Conservation (phyloP, 1,284 basidiomycete genomes). For the Ceratobasidium sp. region DNA sequence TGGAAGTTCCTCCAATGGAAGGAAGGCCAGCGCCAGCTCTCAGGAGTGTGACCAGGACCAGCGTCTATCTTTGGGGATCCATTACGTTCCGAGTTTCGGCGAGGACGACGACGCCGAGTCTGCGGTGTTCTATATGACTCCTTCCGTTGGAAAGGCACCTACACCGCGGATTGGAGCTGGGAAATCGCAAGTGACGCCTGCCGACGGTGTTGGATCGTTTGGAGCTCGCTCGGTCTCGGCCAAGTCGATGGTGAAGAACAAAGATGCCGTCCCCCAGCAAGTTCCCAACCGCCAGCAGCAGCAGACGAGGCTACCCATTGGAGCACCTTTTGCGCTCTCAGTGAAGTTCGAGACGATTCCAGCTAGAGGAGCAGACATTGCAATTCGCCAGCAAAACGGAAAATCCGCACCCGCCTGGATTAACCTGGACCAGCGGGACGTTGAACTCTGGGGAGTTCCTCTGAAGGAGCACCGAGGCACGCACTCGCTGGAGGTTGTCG, state of each 20-base stretch:
- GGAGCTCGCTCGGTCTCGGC: conserved; percentile 48
- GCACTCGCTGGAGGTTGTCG: conserved; percentile 49
- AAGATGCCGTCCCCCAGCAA: not conserved
- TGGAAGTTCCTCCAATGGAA: conserved; percentile 49
- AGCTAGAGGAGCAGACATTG: conserved; percentile 20
- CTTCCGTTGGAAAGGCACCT: conserved; percentile 16
- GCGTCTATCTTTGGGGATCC: conserved; percentile 74
- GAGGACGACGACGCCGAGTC: conserved; percentile 50
- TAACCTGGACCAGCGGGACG: conserved; percentile 48
- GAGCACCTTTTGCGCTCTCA: conserved; percentile 51
- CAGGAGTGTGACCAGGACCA: conserved; percentile 53
- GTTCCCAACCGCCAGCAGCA: conserved; percentile 32
- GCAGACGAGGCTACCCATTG: conserved; percentile 49
- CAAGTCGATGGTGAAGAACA: conserved; percentile 14
- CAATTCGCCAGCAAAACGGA: conserved; percentile 26
- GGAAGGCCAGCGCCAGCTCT: conserved; percentile 45
- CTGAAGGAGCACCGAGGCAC: conserved; percentile 47
- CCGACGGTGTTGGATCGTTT: conserved; percentile 43
- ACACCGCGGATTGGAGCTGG: conserved; percentile 20
- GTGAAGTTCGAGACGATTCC: conserved; percentile 46
- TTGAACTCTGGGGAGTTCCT: conserved; percentile 51
- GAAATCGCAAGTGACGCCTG: conserved; percentile 44
- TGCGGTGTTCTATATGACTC: conserved; percentile 40
- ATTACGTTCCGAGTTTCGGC: conserved; percentile 74
- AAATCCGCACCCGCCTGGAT: conserved; percentile 48